Conservation (phyloP, 1,284 basidiomycete species). For the Cryptococcus sp. region DNA sequence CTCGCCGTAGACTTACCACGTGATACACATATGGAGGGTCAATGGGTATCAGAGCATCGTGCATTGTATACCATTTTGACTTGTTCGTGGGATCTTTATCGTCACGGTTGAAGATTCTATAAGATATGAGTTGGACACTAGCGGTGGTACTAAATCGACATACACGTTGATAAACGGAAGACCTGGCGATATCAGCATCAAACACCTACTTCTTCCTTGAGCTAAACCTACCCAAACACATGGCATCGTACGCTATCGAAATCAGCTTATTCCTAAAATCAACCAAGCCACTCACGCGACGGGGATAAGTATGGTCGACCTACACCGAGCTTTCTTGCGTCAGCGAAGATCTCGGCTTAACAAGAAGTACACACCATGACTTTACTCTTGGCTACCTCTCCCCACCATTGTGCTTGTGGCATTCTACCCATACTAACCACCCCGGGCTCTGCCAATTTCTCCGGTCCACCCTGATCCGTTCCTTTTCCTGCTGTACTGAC, state of each 20-base stretch:
- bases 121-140: not conserved
- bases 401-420: slow-evolving; percentile 3
- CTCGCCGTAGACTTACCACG: slow-evolving; percentile 21
- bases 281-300: slow-evolving; percentile 16
- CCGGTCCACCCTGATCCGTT: slow-evolving; percentile 1
- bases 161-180: slow-evolving; percentile 49
- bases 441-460: not conserved
- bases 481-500: slow-evolving; percentile 1
- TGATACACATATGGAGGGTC: slow-evolving; percentile 49
- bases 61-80: slow-evolving; percentile 42
- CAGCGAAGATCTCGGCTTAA: not conserved
- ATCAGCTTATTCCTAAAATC: too few relatives aligned
- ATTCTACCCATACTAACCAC: slow-evolving; percentile 3
- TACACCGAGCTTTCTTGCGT: slow-evolving; percentile 11
- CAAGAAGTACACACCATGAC: not conserved
- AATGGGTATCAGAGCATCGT: slow-evolving; percentile 34
- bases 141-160: not conserved
- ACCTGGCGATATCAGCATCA: not conserved
- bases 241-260: slow-evolving; percentile 44
- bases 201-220: slow-evolving; percentile 1
- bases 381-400: slow-evolving; percentile 2
- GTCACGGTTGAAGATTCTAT: slow-evolving; percentile 30
- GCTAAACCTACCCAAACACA: slow-evolving; percentile 43
- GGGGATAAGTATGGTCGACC: slow-evolving; percentile 32
- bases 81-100: slow-evolving; percentile 35